phyloP scores from a whole-genome alignment of 345 rosid genomes.

The Bruguiera gymnorhiza region DNA sequence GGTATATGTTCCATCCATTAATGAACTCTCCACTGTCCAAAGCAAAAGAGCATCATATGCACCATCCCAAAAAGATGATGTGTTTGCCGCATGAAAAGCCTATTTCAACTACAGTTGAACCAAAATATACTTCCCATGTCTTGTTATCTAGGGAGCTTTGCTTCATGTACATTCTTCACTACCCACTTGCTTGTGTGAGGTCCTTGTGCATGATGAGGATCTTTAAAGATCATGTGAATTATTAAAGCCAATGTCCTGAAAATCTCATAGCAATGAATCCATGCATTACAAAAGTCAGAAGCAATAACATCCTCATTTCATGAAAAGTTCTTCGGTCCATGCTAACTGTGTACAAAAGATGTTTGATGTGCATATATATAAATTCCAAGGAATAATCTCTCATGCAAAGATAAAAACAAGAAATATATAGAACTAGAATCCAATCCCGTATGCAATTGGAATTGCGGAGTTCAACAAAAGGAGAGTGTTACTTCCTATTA shows the following conservation, averaged over 20 bases:
- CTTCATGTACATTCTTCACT: conserved; percentile 15
- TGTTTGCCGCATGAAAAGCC: conserved; percentile 43
- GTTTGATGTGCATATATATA: too few species aligned
- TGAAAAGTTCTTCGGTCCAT: too few species aligned
- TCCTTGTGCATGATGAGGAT: conserved; percentile 13
- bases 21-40: conserved; percentile 42
- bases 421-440: too few species aligned
- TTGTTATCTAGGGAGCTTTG: conserved; percentile 20
- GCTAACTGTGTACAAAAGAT: too few species aligned
- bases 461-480: too few species aligned
- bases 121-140: conserved; percentile 28
- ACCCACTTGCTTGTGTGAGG: background rate
- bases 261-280: conserved; percentile 5
- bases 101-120: conserved; percentile 18
- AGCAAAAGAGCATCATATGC: conserved; percentile 46
- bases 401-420: too few species aligned
- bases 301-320: too few species aligned
- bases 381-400: too few species aligned
- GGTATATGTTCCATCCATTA: conserved; percentile 56
- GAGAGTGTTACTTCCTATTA: too few species aligned
- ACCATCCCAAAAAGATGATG: conserved; percentile 37
- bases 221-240: conserved; percentile 15
- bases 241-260: conserved; percentile 12
- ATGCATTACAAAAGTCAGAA: too few species aligned
- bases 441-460: too few species aligned